Evolutionary conservation across 208 protist genomes (phyloP), one percentile per base, ranked within the genome.

Genomic region (Kentomonas sorsogonicus): DNA sequence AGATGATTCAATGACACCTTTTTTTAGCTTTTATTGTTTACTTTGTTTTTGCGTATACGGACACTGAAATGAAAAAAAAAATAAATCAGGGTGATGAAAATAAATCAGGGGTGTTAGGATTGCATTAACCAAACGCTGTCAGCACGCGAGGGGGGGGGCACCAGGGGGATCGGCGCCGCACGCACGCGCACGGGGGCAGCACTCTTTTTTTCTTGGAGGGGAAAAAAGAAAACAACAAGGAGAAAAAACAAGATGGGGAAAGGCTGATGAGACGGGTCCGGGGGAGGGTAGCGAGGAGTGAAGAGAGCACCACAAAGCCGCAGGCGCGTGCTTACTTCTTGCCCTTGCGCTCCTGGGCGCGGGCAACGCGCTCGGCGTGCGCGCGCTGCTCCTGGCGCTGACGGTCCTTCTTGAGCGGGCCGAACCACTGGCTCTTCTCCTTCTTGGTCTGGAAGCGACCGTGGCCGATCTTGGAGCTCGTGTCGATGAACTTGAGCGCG

Each of bases 401-500:
- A 67, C 76, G 79, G 71, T 93, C 77, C 81, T 95, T 96, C 93
- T 98, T 98, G 67, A 90, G 79, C 30, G 86, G 69, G 67, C 98
- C 98, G 72, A 97, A 90, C 89, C 97, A 99, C 68, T 98, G 90
- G 39, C 50, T 74, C 89, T 99, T 99, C 85, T 99, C 98, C 51
- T 85, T 92, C 46, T 77, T 57, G 39, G 98, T 99, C 89, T 99
- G 98, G 97, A 99, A 99, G 64, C 97, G 85, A 70, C 98, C 98
- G 75, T 99, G 95, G 55, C 98, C 98, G 23, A 99, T 91, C 91
- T 99, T 99, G 62, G 94, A 98, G 29, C 98, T 97, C 38, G 98
- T 99, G 79, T 99, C 98, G 79, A 99, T 99, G 89, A 99, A 99
- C 91, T 99, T 99, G 44, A 93, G 79, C 31, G 43, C 69, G 71